A percentile compares a stretch with the other conserved stretches of the same genome.
phyloP scores from a whole-genome alignment of 2,329 filamentous ascomycete species.

The Aspergillus flavus region DNA sequence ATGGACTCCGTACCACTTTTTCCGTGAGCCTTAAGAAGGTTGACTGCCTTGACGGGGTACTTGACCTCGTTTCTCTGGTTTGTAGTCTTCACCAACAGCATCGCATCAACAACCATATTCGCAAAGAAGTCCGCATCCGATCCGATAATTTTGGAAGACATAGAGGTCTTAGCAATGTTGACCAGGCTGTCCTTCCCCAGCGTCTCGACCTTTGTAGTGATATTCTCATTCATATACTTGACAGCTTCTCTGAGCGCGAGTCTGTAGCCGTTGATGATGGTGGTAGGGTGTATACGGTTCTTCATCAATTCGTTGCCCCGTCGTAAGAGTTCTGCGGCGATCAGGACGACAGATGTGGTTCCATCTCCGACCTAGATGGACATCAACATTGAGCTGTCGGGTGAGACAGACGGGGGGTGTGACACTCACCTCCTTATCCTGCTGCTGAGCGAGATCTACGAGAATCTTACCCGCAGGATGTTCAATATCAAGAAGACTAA shows the following conservation, averaged over 20 bases:
- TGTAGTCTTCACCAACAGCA: slow-evolving; percentile 89
- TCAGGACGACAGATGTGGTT: slow-evolving; percentile 95
- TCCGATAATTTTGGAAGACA: slow-evolving; percentile 99
- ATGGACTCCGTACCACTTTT: slow-evolving; percentile 88
- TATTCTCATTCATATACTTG: slow-evolving; percentile 98
- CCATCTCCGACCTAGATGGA: slow-evolving; percentile 77
- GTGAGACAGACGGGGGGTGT: slow-evolving; percentile 3
- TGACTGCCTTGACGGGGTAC: slow-evolving; percentile 98
- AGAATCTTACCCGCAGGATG: slow-evolving; percentile 98
- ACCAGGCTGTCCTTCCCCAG: slow-evolving; percentile 87
- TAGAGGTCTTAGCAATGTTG: slow-evolving; percentile 96
- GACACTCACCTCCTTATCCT: slow-evolving; percentile 77
- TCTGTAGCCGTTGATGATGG: slow-evolving; percentile 97
- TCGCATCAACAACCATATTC: slow-evolving; percentile 95
- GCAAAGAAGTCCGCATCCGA: slow-evolving; percentile 95
- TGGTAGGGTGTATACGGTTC: slow-evolving; percentile 99
- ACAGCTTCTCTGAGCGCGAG: slow-evolving; percentile 93
- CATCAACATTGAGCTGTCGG: slow-evolving; percentile 12
- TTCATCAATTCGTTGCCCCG: slow-evolving; percentile 98
- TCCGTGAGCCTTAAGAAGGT: slow-evolving; percentile 96
- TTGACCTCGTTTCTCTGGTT: slow-evolving; percentile 90
- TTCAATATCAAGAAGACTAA: slow-evolving; percentile 92
- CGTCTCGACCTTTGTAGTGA: slow-evolving; percentile 92
- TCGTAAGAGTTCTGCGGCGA: slow-evolving; percentile 90
- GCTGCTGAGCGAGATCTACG: slow-evolving; percentile 95